Evolutionary conservation across 768 basidiomycete species (phyloP).

Genomic region (Pulveroboletus sp.): DNA sequence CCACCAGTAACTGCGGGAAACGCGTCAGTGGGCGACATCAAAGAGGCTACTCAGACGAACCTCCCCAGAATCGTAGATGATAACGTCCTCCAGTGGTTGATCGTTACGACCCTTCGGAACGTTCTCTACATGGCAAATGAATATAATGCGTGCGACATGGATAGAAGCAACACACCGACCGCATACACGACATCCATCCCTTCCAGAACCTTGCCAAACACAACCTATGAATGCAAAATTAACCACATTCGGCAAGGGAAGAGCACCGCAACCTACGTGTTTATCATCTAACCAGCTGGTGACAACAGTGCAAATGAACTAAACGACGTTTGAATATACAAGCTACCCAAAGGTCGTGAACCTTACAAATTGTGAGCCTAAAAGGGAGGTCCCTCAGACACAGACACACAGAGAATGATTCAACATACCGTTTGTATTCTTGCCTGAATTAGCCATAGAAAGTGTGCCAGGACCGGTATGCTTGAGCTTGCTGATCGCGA

Average conservation of each 20-base stretch:
- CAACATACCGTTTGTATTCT: slow-evolving; percentile 83
- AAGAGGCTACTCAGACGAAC: slow-evolving; percentile 37
- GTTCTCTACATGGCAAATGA: slow-evolving; percentile 51
- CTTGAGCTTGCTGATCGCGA: slow-evolving; percentile 73
- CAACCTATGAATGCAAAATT: slow-evolving; percentile 52
- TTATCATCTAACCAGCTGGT: slow-evolving; percentile 90
- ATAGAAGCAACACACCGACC: slow-evolving; percentile 53
- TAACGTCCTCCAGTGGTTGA: slow-evolving; percentile 69
- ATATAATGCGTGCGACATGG: neutral
- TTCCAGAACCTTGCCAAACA: slow-evolving; percentile 88
- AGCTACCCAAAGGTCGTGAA: neutral
- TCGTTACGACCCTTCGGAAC: slow-evolving; percentile 67
- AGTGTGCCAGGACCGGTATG: slow-evolving; percentile 85
- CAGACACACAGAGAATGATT: neutral
- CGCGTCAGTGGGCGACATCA: slow-evolving; percentile 9
- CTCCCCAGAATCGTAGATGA: slow-evolving; percentile 86
- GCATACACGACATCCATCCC: slow-evolving; percentile 81
- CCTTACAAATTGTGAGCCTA: slow-evolving; percentile 84
- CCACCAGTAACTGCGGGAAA: slow-evolving; percentile 44
- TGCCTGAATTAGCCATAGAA: slow-evolving; percentile 93
- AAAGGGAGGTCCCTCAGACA: slow-evolving; percentile 2
- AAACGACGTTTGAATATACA: slow-evolving; percentile 1
- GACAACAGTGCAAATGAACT: slow-evolving; percentile 90
- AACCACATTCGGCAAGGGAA: neutral
- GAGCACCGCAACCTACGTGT: slow-evolving; percentile 49